Evolutionary conservation across 306 rosid genomes (phyloP), one percentile per base, ranked within the genome.

Genomic region (Inga leiocalycina): DNA sequence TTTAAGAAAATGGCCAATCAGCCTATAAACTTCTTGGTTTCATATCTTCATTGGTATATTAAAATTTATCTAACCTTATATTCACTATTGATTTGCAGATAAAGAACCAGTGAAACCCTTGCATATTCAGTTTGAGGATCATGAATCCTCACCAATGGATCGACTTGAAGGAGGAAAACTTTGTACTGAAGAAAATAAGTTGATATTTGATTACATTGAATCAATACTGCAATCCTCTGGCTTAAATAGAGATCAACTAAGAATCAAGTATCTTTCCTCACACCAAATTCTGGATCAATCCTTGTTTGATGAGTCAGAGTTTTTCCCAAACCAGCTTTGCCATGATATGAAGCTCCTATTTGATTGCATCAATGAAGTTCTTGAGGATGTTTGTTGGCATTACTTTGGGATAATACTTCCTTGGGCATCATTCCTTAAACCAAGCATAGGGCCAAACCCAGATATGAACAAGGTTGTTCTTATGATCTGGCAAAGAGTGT

Each of bases 331-430:
- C 85, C 86, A 82, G 76, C 89, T 87, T 46, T 87, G 86, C 85
- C 86, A 76, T 4, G 89, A 96, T 44, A 88, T 68, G 82, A 89
- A 85, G 87, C 96, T 92, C 85, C 91, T 96, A 80, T 85, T 93
- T 15, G 93, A 92, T 85, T 91, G 93, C 65, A 84, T 89, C 80
- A 86, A 90, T 44, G 97, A 96, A 83, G 94, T 91, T 82, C 92
- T 96, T n/a, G 27, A 79, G 82, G 98, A 91, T 68, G 78, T 91
- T 69, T 96, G 94, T 79, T 84, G 71, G 84, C 75, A 80, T 81
- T 85, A 88, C 87, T 90, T 85, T 67, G 93, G 96, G 19, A 82
- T 76, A 79, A 82, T 74, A 79, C 83, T 89, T 32, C 94, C 93
- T 13, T 87, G 93, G 90, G 85, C 87, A 10, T 90, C 93, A 32